These are phyloP conservation scores for Orychophragmus violaceus DNA, from an alignment of 345 rosid species.

Conservation along the genomic window DNA sequence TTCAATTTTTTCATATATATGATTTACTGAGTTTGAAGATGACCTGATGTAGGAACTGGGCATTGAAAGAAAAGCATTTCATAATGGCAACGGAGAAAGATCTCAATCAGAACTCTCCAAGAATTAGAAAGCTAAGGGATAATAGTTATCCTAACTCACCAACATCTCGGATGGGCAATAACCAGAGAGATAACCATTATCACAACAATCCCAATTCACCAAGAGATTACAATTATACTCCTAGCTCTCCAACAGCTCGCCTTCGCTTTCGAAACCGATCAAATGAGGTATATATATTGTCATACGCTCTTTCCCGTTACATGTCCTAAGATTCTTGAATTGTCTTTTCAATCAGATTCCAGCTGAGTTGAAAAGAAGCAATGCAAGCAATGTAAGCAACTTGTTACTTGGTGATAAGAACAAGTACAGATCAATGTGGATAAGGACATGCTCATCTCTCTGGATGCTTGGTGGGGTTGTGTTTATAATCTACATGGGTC, in stretches of 20 bases:
- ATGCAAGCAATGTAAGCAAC: slow-evolving; percentile 63
- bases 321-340: not conserved
- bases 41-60: not conserved
- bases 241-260: slow-evolving; percentile 33
- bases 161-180: slow-evolving; percentile 15
- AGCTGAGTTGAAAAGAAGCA: slow-evolving; percentile 45
- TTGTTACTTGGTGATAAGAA: slow-evolving; percentile 57
- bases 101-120: slow-evolving; percentile 16
- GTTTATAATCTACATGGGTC: slow-evolving; percentile 78
- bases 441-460: slow-evolving; percentile 65
- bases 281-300: slow-evolving; percentile 28
- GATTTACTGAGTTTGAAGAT: not conserved
- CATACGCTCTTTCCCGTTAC: not conserved
- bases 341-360: slow-evolving; percentile 20
- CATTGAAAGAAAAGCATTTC: not conserved
- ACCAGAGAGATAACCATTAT: slow-evolving; percentile 30
- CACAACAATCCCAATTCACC: slow-evolving; percentile 24
- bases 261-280: slow-evolving; percentile 38
- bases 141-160: slow-evolving; percentile 6
- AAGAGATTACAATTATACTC: slow-evolving; percentile 24
- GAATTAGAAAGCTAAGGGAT: slow-evolving; percentile 21
- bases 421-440: slow-evolving; percentile 73
- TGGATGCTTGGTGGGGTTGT: slow-evolving; percentile 85
- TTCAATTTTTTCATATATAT: too few relatives aligned
- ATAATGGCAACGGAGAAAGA: slow-evolving; percentile 16